Evolutionary conservation across 108 stramenopile genomes (phyloP), one percentile per base, ranked within the genome.

Genomic region (Cylindrotheca fusiformis): DNA sequence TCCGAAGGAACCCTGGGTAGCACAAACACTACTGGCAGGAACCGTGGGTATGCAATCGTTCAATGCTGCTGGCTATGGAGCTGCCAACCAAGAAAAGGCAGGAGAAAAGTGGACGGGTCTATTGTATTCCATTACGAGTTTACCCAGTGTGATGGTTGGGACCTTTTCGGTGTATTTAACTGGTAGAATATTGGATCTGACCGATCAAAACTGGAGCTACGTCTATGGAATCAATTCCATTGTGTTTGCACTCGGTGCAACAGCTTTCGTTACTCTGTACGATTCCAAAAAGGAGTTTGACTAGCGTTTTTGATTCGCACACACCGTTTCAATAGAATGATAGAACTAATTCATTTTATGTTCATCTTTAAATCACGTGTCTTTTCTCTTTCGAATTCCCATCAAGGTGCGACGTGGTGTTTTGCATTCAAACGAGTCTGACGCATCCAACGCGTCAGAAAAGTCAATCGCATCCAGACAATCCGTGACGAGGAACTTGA

Each of bases 11-110:
- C 77, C 80, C 17, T 29, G 41, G 17, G 56, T 83, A 12, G 84
- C 86, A 1, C 86, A 87, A 59, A 20, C 72, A 18, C 55, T 85
- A 23, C 63, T 91, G 30, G 78, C 75, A 0, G 79, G 72, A 20
- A 58, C 82, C 17, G 77, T 87, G 2, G 90, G 82, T 29, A 28
- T 87, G 32, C 84, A 84, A 59, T 78, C 89, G 1, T 85, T 85
- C 65, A 84, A 86, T 48, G 77, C 75, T 4, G 89, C 85, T 18
- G 89, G 89, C 48, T 90, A 85, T 53, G 83, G 82, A 27, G 81
- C 89, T 4, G 85, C 83, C 8, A 81, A 79, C 32, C 90, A 91
- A 71, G 90, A 91, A 56, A 91, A 87, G 58, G 90, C 90, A 24
- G 86, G 89, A 17, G 51, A 71, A n/a, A 69, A 76, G 49, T 91